Evolutionary conservation across 352 stramenopile genomes (phyloP), one percentile per base, ranked within the genome.

Genomic region (Globisporangium splendens): DNA sequence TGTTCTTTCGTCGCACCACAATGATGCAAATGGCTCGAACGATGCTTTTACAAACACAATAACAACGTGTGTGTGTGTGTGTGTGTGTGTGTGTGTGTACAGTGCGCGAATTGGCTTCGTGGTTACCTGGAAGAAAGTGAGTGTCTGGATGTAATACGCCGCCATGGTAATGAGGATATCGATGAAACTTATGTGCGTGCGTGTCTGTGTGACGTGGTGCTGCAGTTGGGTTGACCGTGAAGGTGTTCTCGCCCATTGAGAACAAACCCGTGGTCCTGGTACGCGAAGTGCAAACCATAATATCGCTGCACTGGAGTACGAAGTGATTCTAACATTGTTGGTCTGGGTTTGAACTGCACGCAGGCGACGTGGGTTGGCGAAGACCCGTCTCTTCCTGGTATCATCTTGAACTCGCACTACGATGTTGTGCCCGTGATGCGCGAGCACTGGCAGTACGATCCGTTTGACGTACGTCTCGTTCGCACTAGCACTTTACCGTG

Each of bases 321-420:
- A 6, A 35, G 28, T 35, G 28, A 8, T 6, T 35, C 28, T 35
- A 35, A 35, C 28, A 35, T 35, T 35, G 28, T 10, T 35, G 28
- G 5, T 8, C 28, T 35, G 28, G 28, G 28, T 8, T 4, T 35
- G 28, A 35, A 11, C 7, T 35, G 28, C 10, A 8, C 28, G 3
- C 28, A 35, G 48, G 69, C 72, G 2, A 79, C 80, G 46, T 97
- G 92, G 87, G 69, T 70, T 24, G 95, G 95, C 22, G 67, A 77
- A 35, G 72, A 98, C 62, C 63, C 84, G 10, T 68, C 72, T 46
- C 75, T 98, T 20, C 89, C 91, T 1, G 63, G 83, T 0, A 66
- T 98, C 22, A 56, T 98, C 5, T 73, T 98, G 21, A 98, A 98
- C 73, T 95, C 79, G 24, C 95, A 98, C 68, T 98, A 98, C 67